Evolutionary conservation across 306 rosid species (phyloP), one percentile per base, ranked within the genome.

Genomic region (Echinosophora koreensis): DNA sequence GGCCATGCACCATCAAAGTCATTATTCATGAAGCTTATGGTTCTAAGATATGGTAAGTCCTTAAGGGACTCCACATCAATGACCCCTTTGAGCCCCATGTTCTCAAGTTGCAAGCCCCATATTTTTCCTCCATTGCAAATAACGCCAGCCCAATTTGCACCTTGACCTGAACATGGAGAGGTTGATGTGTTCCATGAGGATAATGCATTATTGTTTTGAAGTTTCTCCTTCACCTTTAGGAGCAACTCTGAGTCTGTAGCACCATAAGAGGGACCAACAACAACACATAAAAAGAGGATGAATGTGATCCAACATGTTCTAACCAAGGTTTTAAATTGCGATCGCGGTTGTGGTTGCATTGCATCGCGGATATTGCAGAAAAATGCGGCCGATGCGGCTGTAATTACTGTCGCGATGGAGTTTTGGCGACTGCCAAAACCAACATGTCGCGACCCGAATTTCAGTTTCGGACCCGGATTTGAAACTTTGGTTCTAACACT

Each of bases 81-180:
- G 46, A 12, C 5, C 7, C 99, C 99, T 59, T 69, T 82, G 7
- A 96, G 88, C 61, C 93, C 89, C 94, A 89, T 80, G 0, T 85
- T 84, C 74, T 91, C 91, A n/a, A 96, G 94, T 51, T 63, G 70
- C 73, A 92, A 37, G 6, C 91, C 97, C 90, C 83, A 81, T 8
- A 96, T 60, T 50, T 74, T 66, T 5, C 90, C 98, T 17, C 58
- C 11, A 3, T 37, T n/a, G 65, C 99, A 96, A 2, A 72, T 77
- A 73, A 96, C 52, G 0, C 99, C 99, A 3, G 1, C 61, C 99
- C 98, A 96, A 47, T 84, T 87, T 5, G 77, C 3, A 11, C 12
- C 14, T 1, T 51, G 14, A 7, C 50, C 77, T 0, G 76, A 8
- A 73, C 99, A 96, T 0, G 98, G 97, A 2, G 66, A 1, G 0